These are phyloP conservation scores for Oryza brachyantha DNA, from an alignment of 176 grass and related monocot species.

Conservation along the genomic window DNA sequence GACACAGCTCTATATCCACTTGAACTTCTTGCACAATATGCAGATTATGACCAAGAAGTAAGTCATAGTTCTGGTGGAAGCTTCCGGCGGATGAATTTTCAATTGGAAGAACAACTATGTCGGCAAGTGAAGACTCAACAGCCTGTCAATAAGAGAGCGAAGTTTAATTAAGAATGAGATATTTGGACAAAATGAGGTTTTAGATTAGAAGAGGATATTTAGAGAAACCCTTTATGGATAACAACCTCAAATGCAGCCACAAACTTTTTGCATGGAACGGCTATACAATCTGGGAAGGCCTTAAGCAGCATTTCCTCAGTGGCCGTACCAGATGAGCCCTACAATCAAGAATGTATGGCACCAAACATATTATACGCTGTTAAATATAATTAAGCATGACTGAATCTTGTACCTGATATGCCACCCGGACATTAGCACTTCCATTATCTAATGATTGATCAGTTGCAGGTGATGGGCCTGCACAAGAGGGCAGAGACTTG, in stretches of 20 bases:
- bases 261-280: constrained; percentile 55
- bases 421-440: constrained; percentile 46
- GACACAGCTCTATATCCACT: constrained; percentile 48
- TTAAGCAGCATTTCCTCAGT: constrained; percentile 56
- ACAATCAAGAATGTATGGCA: neutral
- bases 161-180: neutral
- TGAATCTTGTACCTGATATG: constrained; percentile 51
- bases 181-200: neutral
- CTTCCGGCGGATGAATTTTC: constrained; percentile 67
- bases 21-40: constrained; percentile 68
- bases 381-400: neutral
- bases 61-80: constrained; percentile 61
- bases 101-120: constrained; percentile 59
- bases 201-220: neutral
- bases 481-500: neutral
- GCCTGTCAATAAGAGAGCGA: constrained; percentile 38
- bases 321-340: constrained; percentile 55
- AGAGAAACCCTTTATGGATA: neutral
- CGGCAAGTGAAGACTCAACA: constrained; percentile 55
- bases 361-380: neutral
- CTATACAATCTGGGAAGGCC: constrained; percentile 45
- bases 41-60: constrained; percentile 51
- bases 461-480: constrained; percentile 43
- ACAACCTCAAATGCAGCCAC: constrained; percentile 54
- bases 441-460: constrained; percentile 33